Conservation (phyloP, 139 green algal genomes). For the Medakamo hakoo region DNA sequence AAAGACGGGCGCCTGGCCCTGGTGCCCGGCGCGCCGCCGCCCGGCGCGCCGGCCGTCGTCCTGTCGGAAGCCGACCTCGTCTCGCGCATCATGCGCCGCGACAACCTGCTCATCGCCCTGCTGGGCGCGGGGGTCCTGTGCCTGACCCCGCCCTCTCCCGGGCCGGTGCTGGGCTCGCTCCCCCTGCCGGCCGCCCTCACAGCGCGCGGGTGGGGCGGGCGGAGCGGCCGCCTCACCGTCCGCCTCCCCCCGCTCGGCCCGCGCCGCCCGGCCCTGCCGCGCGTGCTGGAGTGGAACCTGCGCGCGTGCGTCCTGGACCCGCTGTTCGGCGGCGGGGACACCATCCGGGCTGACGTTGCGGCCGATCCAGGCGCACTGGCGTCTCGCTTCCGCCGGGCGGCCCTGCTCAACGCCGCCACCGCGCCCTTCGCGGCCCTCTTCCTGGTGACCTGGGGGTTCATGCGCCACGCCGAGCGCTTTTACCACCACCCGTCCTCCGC, state of each 20-base stretch:
- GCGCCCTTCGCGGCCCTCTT: conserved; percentile 72
- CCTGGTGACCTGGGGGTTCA: conserved; percentile 84
- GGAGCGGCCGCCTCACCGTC: no score
- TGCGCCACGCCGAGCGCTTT: conserved; percentile 81
- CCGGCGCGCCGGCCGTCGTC: conserved; percentile 20
- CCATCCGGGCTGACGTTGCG: conserved; percentile 37
- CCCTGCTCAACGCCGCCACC: conserved; percentile 25
- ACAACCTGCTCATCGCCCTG: conserved; percentile 88
- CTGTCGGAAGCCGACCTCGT: conserved; percentile 82
- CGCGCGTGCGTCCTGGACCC: conserved; percentile 46
- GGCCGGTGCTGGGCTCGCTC: conserved; percentile 33
- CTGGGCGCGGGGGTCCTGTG: conserved; percentile 9
- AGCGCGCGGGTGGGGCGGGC: no score
- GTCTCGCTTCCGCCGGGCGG: conserved; percentile 23
- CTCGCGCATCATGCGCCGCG: conserved; percentile 79
- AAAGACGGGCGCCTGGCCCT: not conserved
- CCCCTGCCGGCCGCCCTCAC: conserved; percentile 34
- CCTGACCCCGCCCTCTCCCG: not conserved
- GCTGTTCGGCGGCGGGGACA: conserved; percentile 53
- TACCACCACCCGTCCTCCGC: conserved; percentile 64
- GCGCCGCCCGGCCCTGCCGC: conserved; percentile 63
- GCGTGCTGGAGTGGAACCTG: conserved; percentile 90
- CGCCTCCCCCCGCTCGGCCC: conserved; percentile 21
- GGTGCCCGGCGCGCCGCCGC: not conserved
- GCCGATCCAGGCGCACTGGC: conserved; percentile 28